Evolutionary conservation across 306 rosid species (phyloP), one percentile per base, ranked within the genome.

Genomic region (Cyclanthera cordifolia): DNA sequence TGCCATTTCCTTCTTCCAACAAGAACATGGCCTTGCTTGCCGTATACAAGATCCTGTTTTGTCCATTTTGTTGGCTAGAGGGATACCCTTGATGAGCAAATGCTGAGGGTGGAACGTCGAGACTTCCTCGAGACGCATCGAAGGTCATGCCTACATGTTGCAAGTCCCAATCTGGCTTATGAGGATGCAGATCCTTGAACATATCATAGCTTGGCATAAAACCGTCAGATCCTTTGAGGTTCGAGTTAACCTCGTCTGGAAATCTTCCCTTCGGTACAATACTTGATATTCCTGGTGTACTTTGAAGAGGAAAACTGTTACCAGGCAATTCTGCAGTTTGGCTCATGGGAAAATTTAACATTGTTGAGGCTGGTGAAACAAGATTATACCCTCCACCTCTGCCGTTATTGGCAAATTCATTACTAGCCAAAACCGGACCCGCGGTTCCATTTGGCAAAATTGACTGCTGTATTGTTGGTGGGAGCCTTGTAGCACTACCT

Each of bases 121-220:
- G 80, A 78, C 79, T 83, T 15, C 87, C 83, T 39, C 77, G 96
- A 19, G 90, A 81, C 60, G 85, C 75, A 58, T 82, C 80, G 27
- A 85, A 94, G 1, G 83, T 73, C 65, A 81, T 66, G 56, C 91
- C 83, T 4, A 79, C 74, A 69, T 82, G 86, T 69, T 89, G 84
- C 48, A 84, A 67, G 59, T 81, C 95, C 98, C 98, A 89, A 47
- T 93, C 93, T 64, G 98, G 43, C 50, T 93, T 93, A 30, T 82
- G 90, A 69, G 82, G 90, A 47, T 79, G 78, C 75, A 90, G 65
- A 61, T 90, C 99, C 71, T 82, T 86, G 69, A 90, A 90, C 32
- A 86, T 88, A 76, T 88, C 97, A 39, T 83, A 94, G 77, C 85
- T 94, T 37, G 83, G 74, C 71, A 52, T 50, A 56, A 90, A 85